Percentiles rank a stretch among this genome's conserved stretches.
These are phyloP conservation scores for Posidonia oceanica DNA, from an alignment of 116 monocot species.

Conservation along the genomic window DNA sequence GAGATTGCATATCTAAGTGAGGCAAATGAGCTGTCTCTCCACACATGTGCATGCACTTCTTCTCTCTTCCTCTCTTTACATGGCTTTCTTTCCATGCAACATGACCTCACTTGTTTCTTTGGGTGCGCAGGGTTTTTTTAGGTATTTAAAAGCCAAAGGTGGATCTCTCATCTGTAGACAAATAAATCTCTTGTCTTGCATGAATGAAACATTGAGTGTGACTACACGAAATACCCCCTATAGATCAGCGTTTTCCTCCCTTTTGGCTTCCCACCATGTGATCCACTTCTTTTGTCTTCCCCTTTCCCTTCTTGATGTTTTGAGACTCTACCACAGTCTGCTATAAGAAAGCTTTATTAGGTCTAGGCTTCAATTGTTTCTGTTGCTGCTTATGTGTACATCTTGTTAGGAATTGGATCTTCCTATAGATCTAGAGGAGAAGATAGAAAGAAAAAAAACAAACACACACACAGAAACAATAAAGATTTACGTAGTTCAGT, in stretches of 20 bases:
- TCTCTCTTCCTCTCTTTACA: neutral
- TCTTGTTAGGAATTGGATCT: no score
- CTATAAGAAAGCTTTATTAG: neutral
- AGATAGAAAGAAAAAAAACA: no score
- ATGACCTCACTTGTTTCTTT: conserved; percentile 16
- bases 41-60: conserved; percentile 13
- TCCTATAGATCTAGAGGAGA: no score
- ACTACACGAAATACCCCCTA: conserved; percentile 20
- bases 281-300: conserved; percentile 10
- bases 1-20: conserved; percentile 6
- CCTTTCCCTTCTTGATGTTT: conserved; percentile 6
- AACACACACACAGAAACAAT: no score
- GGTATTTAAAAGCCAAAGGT: neutral
- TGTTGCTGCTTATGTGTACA: no score
- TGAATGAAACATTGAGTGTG: conserved; percentile 53
- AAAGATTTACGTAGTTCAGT: no score
- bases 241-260: conserved; percentile 15
- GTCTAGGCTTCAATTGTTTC: neutral
- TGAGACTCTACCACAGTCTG: neutral
- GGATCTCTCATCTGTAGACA: conserved; percentile 23
- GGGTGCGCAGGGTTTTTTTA: neutral
- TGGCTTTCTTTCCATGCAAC: conserved; percentile 24
- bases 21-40: conserved; percentile 24
- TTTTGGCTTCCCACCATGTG: conserved; percentile 5
- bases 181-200: conserved; percentile 51